Conservation (phyloP, 108 stramenopile genomes). For the Nitzschia inconspicua region DNA sequence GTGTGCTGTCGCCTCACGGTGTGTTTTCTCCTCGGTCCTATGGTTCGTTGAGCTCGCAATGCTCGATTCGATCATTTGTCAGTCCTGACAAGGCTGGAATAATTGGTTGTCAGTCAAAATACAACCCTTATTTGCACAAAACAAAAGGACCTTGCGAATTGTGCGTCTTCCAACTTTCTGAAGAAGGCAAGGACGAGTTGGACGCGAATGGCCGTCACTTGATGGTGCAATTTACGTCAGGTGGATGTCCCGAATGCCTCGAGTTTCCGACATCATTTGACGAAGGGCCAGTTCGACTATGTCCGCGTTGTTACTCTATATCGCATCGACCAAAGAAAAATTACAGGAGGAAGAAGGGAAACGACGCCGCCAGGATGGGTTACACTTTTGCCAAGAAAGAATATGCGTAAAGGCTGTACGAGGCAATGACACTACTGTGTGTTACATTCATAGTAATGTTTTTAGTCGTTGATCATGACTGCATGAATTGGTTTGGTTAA, state of each 20-base stretch:
- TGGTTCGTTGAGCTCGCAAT: constrained; percentile 16
- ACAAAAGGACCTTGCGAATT: constrained; percentile 31
- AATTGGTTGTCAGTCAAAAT: constrained; percentile 12
- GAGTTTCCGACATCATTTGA: constrained; percentile 22
- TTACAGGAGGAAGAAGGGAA: not conserved
- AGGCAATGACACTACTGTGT: no score
- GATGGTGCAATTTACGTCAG: constrained; percentile 32
- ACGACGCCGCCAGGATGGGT: not conserved
- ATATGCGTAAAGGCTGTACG: no score
- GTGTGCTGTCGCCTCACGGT: no score
- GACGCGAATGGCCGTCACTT: constrained; percentile 32
- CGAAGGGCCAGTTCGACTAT: constrained; percentile 16
- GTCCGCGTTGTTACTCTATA: constrained; percentile 19
- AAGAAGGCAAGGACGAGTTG: constrained; percentile 24
- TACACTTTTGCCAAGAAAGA: constrained; percentile 6
- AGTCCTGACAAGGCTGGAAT: constrained; percentile 7
- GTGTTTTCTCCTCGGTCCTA: not conserved
- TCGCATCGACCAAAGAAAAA: constrained; percentile 14
- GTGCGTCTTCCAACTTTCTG: constrained; percentile 36
- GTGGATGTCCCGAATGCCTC: constrained; percentile 40
- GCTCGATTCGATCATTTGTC: constrained; percentile 8
- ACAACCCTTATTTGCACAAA: constrained; percentile 22
- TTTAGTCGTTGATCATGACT: no score
- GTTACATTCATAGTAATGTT: no score
- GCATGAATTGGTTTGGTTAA: no score